Evolutionary conservation across 352 stramenopile species (phyloP).

Genomic region (Globisporangium spiculum): DNA sequence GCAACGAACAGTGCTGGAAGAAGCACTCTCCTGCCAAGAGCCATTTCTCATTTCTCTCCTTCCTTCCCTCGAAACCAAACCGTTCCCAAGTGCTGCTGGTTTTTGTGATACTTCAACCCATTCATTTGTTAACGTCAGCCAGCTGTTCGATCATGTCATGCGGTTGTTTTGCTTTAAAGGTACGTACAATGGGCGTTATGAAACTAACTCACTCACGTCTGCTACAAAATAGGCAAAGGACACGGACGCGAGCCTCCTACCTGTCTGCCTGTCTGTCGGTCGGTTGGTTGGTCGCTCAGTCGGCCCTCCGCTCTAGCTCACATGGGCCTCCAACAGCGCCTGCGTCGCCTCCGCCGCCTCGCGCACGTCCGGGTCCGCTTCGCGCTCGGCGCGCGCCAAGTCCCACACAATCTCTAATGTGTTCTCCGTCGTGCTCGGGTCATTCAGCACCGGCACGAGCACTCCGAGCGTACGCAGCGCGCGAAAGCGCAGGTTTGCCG

Average conservation of each 20-base stretch:
- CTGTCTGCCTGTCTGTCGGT: background rate
- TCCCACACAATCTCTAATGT: slow-evolving; percentile 77
- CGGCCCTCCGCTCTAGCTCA: slow-evolving; percentile 29
- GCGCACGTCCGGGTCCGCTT: slow-evolving; percentile 70
- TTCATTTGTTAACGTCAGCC: background rate
- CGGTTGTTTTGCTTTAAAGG: slow-evolving; percentile 3
- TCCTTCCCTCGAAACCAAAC: background rate
- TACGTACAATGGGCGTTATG: slow-evolving; percentile 8
- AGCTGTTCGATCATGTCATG: background rate
- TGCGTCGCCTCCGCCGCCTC: slow-evolving; percentile 67
- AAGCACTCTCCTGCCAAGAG: background rate
- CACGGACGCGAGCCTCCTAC: background rate
- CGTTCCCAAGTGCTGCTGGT: background rate
- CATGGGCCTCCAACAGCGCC: slow-evolving; percentile 40
- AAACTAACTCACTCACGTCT: slow-evolving; percentile 9
- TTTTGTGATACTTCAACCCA: background rate
- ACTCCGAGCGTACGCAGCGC: slow-evolving; percentile 65
- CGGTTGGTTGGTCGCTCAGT: background rate
- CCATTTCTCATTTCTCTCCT: background rate
- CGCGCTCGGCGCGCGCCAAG: slow-evolving; percentile 52
- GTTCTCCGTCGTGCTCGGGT: slow-evolving; percentile 57
- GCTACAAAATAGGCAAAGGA: slow-evolving; percentile 19
- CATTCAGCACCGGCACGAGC: slow-evolving; percentile 68
- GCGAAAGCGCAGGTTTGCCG: slow-evolving; percentile 77
- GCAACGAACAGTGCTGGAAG: background rate